phyloP scores from a whole-genome alignment of 495 filamentous ascomycete genomes.

The Hapsidospora chrysogenum region DNA sequence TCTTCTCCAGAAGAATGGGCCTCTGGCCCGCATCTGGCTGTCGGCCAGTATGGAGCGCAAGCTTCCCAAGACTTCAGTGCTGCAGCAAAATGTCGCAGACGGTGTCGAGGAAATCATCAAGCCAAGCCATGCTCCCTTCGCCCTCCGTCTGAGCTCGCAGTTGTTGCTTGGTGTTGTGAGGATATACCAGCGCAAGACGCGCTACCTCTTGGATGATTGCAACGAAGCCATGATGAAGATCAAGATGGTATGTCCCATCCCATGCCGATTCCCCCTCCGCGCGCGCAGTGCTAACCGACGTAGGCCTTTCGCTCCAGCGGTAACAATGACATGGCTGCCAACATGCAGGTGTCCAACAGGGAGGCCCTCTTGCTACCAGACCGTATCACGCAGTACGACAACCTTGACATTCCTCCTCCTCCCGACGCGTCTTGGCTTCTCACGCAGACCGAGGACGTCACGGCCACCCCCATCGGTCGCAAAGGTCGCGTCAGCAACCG shows the following conservation, averaged over 20 bases:
- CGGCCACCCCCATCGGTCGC: constrained; percentile 28
- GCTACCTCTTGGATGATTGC: constrained; percentile 91
- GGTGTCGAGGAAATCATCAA: constrained; percentile 90
- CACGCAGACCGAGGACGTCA: constrained; percentile 42
- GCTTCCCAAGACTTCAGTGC: constrained; percentile 82
- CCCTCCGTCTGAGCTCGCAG: constrained; percentile 83
- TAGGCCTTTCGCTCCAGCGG: constrained; percentile 66
- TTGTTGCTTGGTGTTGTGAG: constrained; percentile 87
- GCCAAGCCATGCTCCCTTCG: constrained; percentile 87
- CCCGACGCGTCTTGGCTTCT: constrained; percentile 61
- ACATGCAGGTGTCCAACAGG: constrained; percentile 40
- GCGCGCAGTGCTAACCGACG: too few relatives aligned
- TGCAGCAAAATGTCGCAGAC: constrained; percentile 81
- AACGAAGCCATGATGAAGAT: constrained; percentile 95
- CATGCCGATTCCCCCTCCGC: too few relatives aligned
- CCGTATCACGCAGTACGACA: constrained; percentile 74
- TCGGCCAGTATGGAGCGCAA: constrained; percentile 96
- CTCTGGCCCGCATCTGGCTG: constrained; percentile 93
- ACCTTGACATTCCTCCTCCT: constrained; percentile 47
- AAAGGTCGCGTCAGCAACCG: constrained; percentile 43
- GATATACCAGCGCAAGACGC: constrained; percentile 93
- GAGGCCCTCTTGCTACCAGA: constrained; percentile 70
- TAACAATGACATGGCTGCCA: constrained; percentile 64
- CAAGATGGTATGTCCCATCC: constrained; percentile 62
- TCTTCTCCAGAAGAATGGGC: constrained; percentile 88